Evolutionary conservation across 2,329 filamentous ascomycete species (phyloP), one percentile per base, ranked within the genome.

Genomic region (Phialophora verrucosa): DNA sequence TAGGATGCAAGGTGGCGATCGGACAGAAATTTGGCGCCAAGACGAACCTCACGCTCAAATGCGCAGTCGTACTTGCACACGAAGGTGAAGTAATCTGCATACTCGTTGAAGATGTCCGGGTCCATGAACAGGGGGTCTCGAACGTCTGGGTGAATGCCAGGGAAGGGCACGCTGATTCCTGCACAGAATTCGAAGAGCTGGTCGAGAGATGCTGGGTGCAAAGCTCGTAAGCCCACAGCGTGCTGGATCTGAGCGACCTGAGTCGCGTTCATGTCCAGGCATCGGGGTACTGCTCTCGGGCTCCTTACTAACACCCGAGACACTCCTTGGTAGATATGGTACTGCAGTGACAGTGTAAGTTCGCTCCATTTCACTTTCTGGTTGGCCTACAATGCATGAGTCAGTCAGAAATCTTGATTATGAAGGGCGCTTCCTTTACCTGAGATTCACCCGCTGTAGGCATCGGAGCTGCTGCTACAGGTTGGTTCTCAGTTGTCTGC

Each of bases 31-130:
- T 49, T 31, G 42, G 31, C 32, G 17, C 63, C 68, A n/a, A 35
- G 17, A 20, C 29, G 23, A n/a, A 70, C 29, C 50, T 70, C 60
- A 31, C 59, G 42, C 38, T 63, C 35, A 42, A 55, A 64, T 2
- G 68, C 68, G 12, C 59, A 51, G 38, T 68, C 65, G 51, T 66
- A 68, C 11, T 58, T 66, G 61, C 65, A 60, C 10, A 62, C 67
- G 23, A 70, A 69, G 11, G 57, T 55, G 54, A 72, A 59, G 51
- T 68, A 64, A 44, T 61, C 35, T 20, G 68, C 53, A 31, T 65
- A 66, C 23, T 65, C 58, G 14, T 57, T 35, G 56, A 70, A 64
- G 32, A 65, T 38, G 12, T 67, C 51, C 10, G 59, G 44, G 42
- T 69, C 66, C 42, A 70, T 65, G 31, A 31, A 53, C 3, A 11